Base-by-base conservation (phyloP, 768 basidiomycete species). In the Termitomyces eurrhizus region DNA sequence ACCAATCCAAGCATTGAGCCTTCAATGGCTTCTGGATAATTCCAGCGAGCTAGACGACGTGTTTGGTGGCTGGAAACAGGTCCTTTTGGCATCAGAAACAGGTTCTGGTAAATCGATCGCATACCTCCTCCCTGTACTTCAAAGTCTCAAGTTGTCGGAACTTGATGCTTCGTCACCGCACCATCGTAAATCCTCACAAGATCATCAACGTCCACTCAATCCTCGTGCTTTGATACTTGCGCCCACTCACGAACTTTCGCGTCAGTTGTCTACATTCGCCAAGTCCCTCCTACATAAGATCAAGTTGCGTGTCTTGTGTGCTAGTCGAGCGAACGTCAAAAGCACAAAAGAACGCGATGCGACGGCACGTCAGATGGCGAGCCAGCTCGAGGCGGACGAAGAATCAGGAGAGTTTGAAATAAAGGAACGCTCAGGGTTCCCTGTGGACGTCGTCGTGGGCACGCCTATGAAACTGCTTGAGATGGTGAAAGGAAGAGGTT, bases 41-140 rank as follows among this genome's bases (percentile, higher is more conserved):
- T 52, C 53, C 3, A 59, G 45, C 52, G 56, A 64, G 37, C 54
- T 62, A 39, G 57, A 52, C 54, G 67, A 26, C 56, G 61, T 37
- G 60, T 66, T 72, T 61, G 68, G 1, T 45, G 41, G 68, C 29
- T 79, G 75, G 68, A 75, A 76, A 50, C 77, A 85, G 52, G 87
- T 81, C 64, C 81, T 96, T 7, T 79, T 96, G 1, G 94, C 92
- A 0, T 88, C 90, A 0, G 93, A 95, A 72, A 96, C 93, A 0
- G 94, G 95, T 16, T 93, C 92, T 0, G 94, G 93, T 1, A 96
- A 96, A 75, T 93, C 90, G 2, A 83, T 95, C 33, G 94, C 95
- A 1, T 96, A 95, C 71, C 82, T 95, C 46, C 80, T 95, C 6
- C 94, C 94, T 0, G 72, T 95, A 57, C 78, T 96, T 2, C 90